A percentile compares a stretch with the other conserved stretches of the same genome.
phyloP scores from a whole-genome alignment of 1,284 basidiomycete species.

The Sparassis latifolia region DNA sequence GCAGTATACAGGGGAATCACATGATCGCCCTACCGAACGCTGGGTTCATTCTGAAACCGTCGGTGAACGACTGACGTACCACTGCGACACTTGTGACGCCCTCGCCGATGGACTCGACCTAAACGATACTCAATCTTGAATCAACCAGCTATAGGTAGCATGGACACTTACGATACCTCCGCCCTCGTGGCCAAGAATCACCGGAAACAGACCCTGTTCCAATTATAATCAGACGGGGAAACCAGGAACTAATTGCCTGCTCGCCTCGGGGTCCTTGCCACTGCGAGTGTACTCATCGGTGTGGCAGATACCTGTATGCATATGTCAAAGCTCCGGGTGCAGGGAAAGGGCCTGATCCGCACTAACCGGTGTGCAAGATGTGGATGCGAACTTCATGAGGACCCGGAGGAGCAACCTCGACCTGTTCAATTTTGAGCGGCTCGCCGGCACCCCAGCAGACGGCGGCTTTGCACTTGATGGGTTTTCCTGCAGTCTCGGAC shows the following conservation, averaged over 20 bases:
- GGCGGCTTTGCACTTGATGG: conserved; percentile 91
- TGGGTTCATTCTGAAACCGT: conserved; percentile 2
- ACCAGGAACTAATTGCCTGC: background rate
- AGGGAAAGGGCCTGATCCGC: conserved; percentile 3
- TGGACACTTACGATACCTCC: conserved; percentile 63
- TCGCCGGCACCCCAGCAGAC: conserved; percentile 95
- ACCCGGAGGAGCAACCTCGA: conserved; percentile 89
- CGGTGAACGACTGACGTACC: conserved; percentile 26
- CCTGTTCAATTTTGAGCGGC: conserved; percentile 83
- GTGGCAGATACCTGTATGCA: conserved; percentile 83
- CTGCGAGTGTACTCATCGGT: conserved; percentile 98
- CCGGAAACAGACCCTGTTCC: conserved; percentile 82
- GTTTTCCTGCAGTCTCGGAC: conserved; percentile 64
- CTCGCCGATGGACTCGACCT: conserved; percentile 94
- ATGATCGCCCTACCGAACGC: conserved; percentile 65
- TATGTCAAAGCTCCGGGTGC: background rate
- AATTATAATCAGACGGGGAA: too few species aligned
- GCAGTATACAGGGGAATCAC: conserved; percentile 94
- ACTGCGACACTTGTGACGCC: conserved; percentile 84
- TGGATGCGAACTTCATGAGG: conserved; percentile 91
- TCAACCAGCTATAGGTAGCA: background rate
- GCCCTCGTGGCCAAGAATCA: conserved; percentile 91
- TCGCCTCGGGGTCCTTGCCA: conserved; percentile 90
- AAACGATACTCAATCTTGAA: conserved; percentile 3
- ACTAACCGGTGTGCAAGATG: conserved; percentile 81